These are phyloP conservation scores for Fusarium buharicum DNA, from an alignment of 2,329 filamentous ascomycete genomes.

Conservation along the genomic window DNA sequence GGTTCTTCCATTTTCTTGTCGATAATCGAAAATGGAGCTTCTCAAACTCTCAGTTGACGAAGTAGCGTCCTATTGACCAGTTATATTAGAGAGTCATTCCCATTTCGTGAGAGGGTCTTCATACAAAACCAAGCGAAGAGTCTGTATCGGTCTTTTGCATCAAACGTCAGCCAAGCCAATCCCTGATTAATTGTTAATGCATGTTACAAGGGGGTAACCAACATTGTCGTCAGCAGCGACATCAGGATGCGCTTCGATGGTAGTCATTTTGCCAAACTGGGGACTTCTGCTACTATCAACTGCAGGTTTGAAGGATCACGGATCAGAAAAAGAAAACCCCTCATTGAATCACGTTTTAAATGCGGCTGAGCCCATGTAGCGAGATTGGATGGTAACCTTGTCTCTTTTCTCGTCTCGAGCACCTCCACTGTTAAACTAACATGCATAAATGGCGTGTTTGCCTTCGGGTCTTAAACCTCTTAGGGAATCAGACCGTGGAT, in stretches of 20 bases:
- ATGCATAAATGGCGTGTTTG: too few species aligned
- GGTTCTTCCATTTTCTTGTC: conserved; percentile 23
- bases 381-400: background rate
- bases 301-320: background rate
- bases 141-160: background rate
- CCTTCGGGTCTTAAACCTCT: too few species aligned
- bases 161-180: background rate
- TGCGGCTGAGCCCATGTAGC: background rate
- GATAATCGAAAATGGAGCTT: conserved; percentile 17
- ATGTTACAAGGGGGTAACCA: background rate
- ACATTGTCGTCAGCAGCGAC: conserved; percentile 16
- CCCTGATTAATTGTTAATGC: background rate
- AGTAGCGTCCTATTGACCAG: background rate
- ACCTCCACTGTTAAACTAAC: too few species aligned
- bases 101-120: background rate
- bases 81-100: background rate
- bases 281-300: background rate
- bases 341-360: background rate
- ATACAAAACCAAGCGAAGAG: conserved; percentile 1
- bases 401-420: too few species aligned
- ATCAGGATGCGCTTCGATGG: conserved; percentile 15
- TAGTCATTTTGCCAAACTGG: conserved; percentile 5
- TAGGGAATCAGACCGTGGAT: too few species aligned
- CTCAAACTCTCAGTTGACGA: conserved; percentile 24
- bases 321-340: too few species aligned